Conservation (phyloP, 495 filamentous ascomycete genomes). For the Penicillium paxilli region DNA sequence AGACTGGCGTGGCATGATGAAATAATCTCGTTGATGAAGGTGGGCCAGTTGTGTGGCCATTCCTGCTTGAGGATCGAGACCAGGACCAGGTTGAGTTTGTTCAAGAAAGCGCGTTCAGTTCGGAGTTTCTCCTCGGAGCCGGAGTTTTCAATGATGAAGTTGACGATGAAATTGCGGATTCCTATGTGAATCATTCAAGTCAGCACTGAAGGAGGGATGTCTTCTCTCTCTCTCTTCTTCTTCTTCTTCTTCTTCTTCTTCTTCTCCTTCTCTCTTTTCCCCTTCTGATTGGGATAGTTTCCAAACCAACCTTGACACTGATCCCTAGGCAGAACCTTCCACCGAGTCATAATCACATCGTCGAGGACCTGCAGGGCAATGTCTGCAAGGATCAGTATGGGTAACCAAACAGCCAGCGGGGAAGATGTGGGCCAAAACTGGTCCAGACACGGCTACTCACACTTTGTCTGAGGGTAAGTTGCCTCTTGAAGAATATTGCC, state of each 20-base stretch:
- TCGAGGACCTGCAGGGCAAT: conserved; percentile 95
- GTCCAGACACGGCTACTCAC: conserved; percentile 60
- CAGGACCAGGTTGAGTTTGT: conserved; percentile 96
- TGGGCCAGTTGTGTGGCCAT: conserved; percentile 99
- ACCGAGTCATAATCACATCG: conserved; percentile 97
- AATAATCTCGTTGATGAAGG: conserved; percentile 99
- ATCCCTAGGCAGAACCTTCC: conserved; percentile 94
- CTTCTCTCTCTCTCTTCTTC: too few species aligned
- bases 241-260: too few species aligned
- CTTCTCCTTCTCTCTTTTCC: too few species aligned
- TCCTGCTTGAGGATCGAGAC: conserved; percentile 98
- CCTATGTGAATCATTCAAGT: too few species aligned
- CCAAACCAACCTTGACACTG: conserved; percentile 72
- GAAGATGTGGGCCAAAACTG: too few species aligned
- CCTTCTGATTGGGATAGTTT: neutral
- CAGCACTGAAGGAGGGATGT: too few species aligned
- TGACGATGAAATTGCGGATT: conserved; percentile 97
- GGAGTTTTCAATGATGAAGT: conserved; percentile 93
- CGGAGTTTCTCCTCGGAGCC: conserved; percentile 81
- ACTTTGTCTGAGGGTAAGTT: conserved; percentile 94
- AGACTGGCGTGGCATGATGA: conserved; percentile 90
- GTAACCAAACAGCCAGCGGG: too few species aligned
- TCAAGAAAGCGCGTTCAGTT: conserved; percentile 80
- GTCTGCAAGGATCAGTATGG: too few species aligned
- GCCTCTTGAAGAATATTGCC: conserved; percentile 92